Conservation (phyloP, 2,329 filamentous ascomycete species). For the Atkinsonella hypoxylon region DNA sequence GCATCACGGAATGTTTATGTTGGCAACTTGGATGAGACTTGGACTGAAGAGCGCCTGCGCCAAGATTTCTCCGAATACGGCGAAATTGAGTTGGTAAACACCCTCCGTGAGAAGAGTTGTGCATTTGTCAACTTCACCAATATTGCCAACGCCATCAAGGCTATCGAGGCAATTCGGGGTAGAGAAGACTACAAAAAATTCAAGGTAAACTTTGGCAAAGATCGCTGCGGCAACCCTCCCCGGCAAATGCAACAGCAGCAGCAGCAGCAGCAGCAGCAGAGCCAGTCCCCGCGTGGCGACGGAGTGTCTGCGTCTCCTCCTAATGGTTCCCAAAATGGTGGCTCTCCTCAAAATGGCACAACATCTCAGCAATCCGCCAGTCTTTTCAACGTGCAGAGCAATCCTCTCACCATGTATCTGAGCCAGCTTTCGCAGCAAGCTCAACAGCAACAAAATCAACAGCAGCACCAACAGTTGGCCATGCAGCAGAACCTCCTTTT, state of each 20-base stretch:
- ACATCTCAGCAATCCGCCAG: conserved; percentile 55
- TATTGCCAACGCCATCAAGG: conserved; percentile 98
- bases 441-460: conserved; percentile 63
- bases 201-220: conserved; percentile 99
- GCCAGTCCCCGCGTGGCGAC: conserved; percentile 55
- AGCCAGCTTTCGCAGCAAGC: conserved; percentile 67
- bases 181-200: conserved; percentile 96
- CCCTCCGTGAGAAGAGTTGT: conserved; percentile 95
- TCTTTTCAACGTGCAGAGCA: conserved; percentile 72
- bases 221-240: conserved; percentile 91
- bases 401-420: conserved; percentile 87
- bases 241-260: conserved; percentile 56
- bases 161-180: conserved; percentile 87
- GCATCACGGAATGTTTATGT: conserved; percentile 98
- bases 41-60: conserved; percentile 89
- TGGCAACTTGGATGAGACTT: conserved; percentile 92
- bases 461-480: conserved; percentile 58
- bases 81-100: conserved; percentile 95
- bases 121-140: conserved; percentile 99
- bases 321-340: conserved; percentile 49
- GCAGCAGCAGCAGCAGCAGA: conserved; percentile 37
- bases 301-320: conserved; percentile 44
- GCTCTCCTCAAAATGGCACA: conserved; percentile 40
- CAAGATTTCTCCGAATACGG: conserved; percentile 97
- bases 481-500: conserved; percentile 75